Base-by-base conservation (phyloP, 805 yeast genomes). In the Barnettozyma vustinii region DNA sequence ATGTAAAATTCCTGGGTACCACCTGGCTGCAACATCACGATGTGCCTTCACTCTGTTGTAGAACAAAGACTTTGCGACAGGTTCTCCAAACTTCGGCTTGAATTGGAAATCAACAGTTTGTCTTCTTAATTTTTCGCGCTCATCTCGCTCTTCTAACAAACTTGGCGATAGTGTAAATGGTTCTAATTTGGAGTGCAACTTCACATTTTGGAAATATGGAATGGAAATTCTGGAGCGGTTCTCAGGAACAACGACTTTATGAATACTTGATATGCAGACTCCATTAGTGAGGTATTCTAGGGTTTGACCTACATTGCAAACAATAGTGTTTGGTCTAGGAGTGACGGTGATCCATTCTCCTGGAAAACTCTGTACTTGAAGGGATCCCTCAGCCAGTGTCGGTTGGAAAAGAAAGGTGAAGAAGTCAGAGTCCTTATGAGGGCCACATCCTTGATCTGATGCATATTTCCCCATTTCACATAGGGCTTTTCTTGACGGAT, bases 251-350 rank as follows among this genome's bases (percentile, higher is more conserved):
- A 52, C 23, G 2, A 73, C 75, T 39, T 70, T 57, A 52, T 72
- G 76, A 32, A 71, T 71, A 5, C 76, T 69, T 9, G 77, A 75
- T 43, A 70, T 67, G 54, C 76, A 73, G 5, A 73, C 74, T 1
- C 77, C 77, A 47, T 60, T 62, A 9, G 76, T 69, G 15, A 74
- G 57, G 7, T 73, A 72, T 52, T 74, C 77, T 16, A 74, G 54
- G 1, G 75, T 70, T 53, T 72, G 76, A 9, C 76, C 76, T 20
- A 64, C 73, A 54, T 65, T 68, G 12, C 72, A 72, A 4, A 71
- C 71, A 35, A 73, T 57, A 0, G 72, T 61, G 37, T 62, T 59
- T 1, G 70, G 66, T 18, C 67, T 55, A 7, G 52, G 37, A 37
- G 71, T 63, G 1, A 69, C 70, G 7, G 67, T 57, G n/a, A 73